Conservation (phyloP, 2,329 filamentous ascomycete species). For the Simplicillium sp. region DNA sequence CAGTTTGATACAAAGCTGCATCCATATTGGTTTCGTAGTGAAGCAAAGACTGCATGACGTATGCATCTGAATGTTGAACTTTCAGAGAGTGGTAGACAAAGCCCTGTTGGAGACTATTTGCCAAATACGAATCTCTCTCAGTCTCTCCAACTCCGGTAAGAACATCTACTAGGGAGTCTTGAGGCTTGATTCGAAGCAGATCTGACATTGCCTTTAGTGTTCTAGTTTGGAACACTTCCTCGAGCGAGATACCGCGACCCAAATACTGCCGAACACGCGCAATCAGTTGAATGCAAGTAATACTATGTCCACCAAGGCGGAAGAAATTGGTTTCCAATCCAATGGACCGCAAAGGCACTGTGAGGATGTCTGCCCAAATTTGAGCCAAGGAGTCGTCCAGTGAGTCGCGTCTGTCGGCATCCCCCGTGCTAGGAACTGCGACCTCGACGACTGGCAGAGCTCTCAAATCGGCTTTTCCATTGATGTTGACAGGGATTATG, state of each 20-base stretch:
- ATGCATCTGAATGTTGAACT: not conserved
- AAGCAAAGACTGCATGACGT: not conserved
- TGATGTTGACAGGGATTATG: no score
- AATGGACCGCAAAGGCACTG: not conserved
- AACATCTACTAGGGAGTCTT: no score
- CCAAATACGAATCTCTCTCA: not conserved
- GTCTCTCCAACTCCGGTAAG: no score
- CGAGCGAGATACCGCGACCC: not conserved
- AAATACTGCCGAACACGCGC: not conserved
- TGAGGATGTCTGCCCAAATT: no score
- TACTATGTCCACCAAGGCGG: slow-evolving; percentile 1
- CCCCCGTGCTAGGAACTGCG: no score
- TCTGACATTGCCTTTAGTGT: no score
- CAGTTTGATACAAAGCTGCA: not conserved
- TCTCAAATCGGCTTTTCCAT: no score
- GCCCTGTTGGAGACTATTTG: slow-evolving; percentile 1
- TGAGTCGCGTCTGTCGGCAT: no score
- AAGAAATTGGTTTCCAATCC: not conserved
- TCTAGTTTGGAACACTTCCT: no score
- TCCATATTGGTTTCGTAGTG: not conserved
- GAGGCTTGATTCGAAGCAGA: no score
- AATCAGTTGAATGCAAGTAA: slow-evolving; percentile 1
- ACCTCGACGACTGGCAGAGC: no score
- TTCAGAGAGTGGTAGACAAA: slow-evolving; percentile 1
- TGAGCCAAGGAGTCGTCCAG: no score